Evolutionary conservation across 305 asterid genomes (phyloP), one percentile per base, ranked within the genome.

Genomic region (Rubia tinctorum): DNA sequence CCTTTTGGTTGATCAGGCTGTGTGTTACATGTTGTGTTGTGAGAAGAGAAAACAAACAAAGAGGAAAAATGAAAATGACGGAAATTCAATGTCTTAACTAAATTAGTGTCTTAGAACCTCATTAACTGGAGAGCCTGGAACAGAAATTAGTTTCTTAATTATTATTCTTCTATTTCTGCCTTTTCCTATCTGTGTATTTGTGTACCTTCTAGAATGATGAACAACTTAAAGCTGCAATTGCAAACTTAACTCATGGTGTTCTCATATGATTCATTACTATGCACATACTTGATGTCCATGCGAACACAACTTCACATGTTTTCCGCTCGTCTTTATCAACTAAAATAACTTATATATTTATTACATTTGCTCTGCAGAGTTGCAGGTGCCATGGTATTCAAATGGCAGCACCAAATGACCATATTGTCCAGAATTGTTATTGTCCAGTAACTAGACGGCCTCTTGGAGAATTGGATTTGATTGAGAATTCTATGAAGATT

Each of bases 361-460:
- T 37, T 37, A 76, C 71, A 76, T 77, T 78, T 79, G 65, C 20
- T 72, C 59, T 76, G 69, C 89, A 92, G 99, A 83, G 94, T 78
- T 95, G 98, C 91, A 82, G 92, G 82, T 95, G 98, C 76, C 98
- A 94, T 73, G 96, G 98, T 82, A 78, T 87, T 79, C 96, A 92
- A 11, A 79, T 90, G 82, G 86, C 85, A 74, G 76, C 79, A 72
- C 76, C 82, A 77, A 75, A 74, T 80, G 66, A 44, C 79, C 79
- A 79, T 22, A 73, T 71, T 78, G 72, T 72, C 23, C 73, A 59
- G 73, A 71, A 55, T 18, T 71, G 83, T 67, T 80, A 78, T 75
- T 92, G 97, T 85, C 92, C 97, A 67, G 85, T 88, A 73, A 89
- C 90, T 51, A 78, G 80, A 51, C 76, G 81, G 73, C 80, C 77